Evolutionary conservation across 371 early-diverging fungal genomes (phyloP).

Genomic region (Apophysomyces elegans): DNA sequence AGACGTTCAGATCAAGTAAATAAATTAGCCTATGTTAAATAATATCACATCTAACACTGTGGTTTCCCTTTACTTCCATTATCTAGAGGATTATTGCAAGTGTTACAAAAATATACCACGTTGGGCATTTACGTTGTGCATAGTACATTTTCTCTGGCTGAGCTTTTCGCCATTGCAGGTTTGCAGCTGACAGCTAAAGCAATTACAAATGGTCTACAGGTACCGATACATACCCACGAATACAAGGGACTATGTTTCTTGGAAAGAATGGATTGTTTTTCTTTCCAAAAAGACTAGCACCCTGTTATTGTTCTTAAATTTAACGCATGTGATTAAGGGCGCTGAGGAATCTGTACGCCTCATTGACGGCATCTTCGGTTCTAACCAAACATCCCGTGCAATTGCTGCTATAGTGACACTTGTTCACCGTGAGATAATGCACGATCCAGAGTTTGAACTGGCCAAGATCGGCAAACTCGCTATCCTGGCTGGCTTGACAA

Average conservation of each 20-base stretch:
- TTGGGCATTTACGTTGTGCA: conserved; percentile 74
- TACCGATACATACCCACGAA: conserved; percentile 22
- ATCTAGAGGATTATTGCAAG: conserved; percentile 59
- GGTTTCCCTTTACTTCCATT: conserved; percentile 8
- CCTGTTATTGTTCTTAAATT: neutral
- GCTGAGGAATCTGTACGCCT: conserved; percentile 89
- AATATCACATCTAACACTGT: neutral
- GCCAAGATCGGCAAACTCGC: conserved; percentile 70
- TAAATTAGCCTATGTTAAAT: neutral
- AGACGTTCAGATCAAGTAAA: conserved; percentile 22
- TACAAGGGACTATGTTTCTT: neutral
- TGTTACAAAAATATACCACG: conserved; percentile 72
- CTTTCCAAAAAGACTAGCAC: no score
- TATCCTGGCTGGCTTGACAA: conserved; percentile 74
- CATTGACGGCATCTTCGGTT: conserved; percentile 92
- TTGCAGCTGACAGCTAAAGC: conserved; percentile 78
- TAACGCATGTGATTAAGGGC: conserved; percentile 41
- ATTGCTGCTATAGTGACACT: conserved; percentile 82
- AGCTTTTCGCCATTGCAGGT: conserved; percentile 78
- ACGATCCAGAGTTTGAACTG: conserved; percentile 71
- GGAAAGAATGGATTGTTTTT: neutral
- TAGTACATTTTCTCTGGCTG: conserved; percentile 76
- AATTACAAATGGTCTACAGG: conserved; percentile 71
- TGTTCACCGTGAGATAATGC: conserved; percentile 74
- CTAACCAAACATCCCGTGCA: conserved; percentile 88